These are phyloP conservation scores for Austroboletus eburneus DNA, from an alignment of 768 basidiomycete species.

Conservation along the genomic window DNA sequence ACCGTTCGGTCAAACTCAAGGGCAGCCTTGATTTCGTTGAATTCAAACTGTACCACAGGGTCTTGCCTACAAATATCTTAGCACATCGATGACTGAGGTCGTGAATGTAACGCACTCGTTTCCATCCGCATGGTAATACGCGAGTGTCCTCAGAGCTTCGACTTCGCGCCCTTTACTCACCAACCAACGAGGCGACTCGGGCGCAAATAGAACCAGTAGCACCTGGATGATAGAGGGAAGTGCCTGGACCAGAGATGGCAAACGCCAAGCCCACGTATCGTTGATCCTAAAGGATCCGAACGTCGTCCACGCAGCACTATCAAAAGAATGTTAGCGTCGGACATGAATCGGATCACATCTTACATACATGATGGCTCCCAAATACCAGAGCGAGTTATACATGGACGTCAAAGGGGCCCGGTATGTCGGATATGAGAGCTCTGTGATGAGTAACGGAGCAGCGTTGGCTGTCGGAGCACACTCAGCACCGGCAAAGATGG, in stretches of 20 bases:
- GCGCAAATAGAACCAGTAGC: constrained; percentile 59
- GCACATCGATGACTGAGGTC: background rate
- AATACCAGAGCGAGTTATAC: constrained; percentile 86
- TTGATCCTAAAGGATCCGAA: constrained; percentile 73
- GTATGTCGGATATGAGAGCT: constrained; percentile 81
- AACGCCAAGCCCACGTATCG: constrained; percentile 76
- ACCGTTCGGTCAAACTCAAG: constrained; percentile 64
- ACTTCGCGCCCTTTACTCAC: constrained; percentile 69
- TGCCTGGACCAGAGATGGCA: constrained; percentile 73
- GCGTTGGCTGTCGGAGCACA: constrained; percentile 47
- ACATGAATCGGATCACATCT: background rate
- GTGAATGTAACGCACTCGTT: constrained; percentile 39
- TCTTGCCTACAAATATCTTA: constrained; percentile 48
- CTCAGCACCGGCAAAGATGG: background rate
- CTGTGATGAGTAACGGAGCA: constrained; percentile 81
- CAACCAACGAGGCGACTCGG: constrained; percentile 85
- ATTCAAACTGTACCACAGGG: constrained; percentile 69
- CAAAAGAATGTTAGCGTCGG: background rate
- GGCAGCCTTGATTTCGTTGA: constrained; percentile 75
- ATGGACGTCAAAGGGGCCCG: constrained; percentile 74
- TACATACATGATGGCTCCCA: constrained; percentile 69
- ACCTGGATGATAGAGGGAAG: constrained; percentile 68
- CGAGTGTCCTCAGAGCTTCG: constrained; percentile 65
- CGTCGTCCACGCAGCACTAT: constrained; percentile 74
- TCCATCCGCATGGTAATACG: constrained; percentile 81